Evolutionary conservation across 2,329 filamentous ascomycete species (phyloP).

Genomic region (Aphanocladium album): DNA sequence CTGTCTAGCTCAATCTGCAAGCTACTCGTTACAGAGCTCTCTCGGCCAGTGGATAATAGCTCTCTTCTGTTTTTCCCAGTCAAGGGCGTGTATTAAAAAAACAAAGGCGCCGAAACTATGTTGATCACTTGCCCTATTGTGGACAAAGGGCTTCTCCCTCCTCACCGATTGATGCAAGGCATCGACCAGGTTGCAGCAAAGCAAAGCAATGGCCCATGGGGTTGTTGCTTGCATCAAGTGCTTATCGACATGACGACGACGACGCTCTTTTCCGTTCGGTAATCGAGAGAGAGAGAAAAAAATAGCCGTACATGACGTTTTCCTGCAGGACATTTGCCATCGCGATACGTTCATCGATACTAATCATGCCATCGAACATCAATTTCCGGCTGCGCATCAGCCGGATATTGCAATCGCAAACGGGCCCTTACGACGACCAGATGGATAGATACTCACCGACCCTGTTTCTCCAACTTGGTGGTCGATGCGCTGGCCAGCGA

Average conservation of each 20-base stretch:
- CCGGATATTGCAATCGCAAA: background rate
- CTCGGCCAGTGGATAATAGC: background rate
- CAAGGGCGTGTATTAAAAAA: background rate
- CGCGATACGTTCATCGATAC: background rate
- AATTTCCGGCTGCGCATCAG: background rate
- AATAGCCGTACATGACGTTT: background rate
- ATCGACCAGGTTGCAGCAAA: background rate
- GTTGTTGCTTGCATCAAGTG: background rate
- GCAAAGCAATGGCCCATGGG: background rate
- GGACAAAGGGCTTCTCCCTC: background rate
- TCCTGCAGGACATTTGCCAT: background rate
- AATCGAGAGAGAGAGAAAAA: too few species aligned
- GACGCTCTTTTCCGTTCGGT: background rate
- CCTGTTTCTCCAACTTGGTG: background rate
- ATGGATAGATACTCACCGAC: background rate
- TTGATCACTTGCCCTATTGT: background rate
- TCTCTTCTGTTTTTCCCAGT: background rate
- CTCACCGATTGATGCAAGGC: slow-evolving; percentile 3
- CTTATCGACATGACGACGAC: background rate
- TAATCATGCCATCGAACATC: background rate
- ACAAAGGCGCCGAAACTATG: background rate
- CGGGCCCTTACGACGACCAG: too few species aligned
- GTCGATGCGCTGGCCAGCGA: background rate
- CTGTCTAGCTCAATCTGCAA: slow-evolving; percentile 5
- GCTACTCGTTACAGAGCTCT: background rate